Evolutionary conservation across 1,284 basidiomycete genomes (phyloP).

Genomic region (Ceratobasidium sp.): DNA sequence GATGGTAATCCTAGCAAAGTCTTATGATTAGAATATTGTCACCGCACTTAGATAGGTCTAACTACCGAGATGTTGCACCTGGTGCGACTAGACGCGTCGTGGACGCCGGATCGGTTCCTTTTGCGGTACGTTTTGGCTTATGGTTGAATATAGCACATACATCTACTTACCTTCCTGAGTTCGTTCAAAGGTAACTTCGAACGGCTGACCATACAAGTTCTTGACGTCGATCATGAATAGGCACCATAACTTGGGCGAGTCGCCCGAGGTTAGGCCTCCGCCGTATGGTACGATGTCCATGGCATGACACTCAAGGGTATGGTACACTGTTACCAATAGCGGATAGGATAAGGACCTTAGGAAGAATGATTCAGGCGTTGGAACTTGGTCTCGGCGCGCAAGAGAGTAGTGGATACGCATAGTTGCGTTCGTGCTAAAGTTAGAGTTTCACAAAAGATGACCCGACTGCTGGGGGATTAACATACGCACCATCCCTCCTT

Average conservation of each 20-base stretch:
- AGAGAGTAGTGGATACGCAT: constrained; percentile 85
- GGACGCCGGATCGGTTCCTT: constrained; percentile 54
- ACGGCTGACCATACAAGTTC: constrained; percentile 86
- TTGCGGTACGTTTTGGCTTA: not conserved
- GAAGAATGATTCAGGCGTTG: constrained; percentile 60
- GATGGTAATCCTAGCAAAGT: constrained; percentile 67
- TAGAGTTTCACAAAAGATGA: constrained; percentile 9
- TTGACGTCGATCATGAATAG: constrained; percentile 84
- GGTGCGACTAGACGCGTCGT: constrained; percentile 74
- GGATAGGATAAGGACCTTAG: constrained; percentile 83
- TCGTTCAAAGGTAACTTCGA: constrained; percentile 79
- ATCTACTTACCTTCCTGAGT: constrained; percentile 61
- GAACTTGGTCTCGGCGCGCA: constrained; percentile 55
- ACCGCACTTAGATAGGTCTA: not conserved
- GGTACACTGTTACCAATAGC: constrained; percentile 88
- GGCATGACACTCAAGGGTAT: constrained; percentile 82
- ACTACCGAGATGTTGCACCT: constrained; percentile 76
- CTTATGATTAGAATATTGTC: constrained; percentile 2
- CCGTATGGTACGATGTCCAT: constrained; percentile 76
- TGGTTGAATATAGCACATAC: not conserved
- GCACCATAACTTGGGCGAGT: constrained; percentile 63
- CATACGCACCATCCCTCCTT: constrained; percentile 83
- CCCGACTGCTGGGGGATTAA: not conserved
- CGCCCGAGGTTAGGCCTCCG: constrained; percentile 44
- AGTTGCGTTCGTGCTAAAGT: constrained; percentile 69